These are phyloP conservation scores for Niebla homalea DNA, from an alignment of 495 filamentous ascomycete species.

Conservation along the genomic window DNA sequence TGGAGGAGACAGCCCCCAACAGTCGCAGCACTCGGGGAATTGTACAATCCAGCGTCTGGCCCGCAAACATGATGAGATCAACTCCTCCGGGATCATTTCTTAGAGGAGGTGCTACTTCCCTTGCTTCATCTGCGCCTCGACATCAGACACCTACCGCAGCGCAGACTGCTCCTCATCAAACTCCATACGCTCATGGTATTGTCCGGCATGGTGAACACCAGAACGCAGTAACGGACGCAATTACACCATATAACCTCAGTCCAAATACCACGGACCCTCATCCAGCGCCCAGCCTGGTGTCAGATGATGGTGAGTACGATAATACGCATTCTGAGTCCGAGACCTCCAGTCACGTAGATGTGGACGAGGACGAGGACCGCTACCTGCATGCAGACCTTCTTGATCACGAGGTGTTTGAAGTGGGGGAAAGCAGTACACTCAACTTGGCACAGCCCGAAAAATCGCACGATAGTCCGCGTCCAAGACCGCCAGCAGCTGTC, in stretches of 20 bases:
- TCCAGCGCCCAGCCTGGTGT: conserved; percentile 70
- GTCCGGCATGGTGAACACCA: not conserved
- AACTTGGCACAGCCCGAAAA: conserved; percentile 15
- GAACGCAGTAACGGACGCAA: not conserved
- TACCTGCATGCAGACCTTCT: conserved; percentile 12
- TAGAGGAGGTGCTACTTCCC: too few relatives aligned
- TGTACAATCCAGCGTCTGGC: conserved; percentile 25
- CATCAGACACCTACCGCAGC: not conserved
- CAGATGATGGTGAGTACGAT: conserved; percentile 69
- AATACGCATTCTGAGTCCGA: conserved; percentile 39
- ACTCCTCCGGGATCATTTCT: conserved; percentile 24
- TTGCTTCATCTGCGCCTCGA: not conserved
- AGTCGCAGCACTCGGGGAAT: conserved; percentile 23
- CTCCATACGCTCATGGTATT: too few relatives aligned
- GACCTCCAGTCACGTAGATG: conserved; percentile 32
- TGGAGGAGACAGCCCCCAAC: conserved; percentile 23
- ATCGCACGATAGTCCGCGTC: conserved; percentile 15
- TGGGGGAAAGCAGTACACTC: conserved; percentile 24
- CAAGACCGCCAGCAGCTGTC: conserved; percentile 26
- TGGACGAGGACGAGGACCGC: conserved; percentile 38
- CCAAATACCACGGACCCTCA: conserved; percentile 71
- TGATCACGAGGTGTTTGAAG: conserved; percentile 25
- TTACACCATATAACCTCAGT: conserved; percentile 45
- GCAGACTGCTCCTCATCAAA: not conserved
- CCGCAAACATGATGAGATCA: conserved; percentile 43